phyloP scores from a whole-genome alignment of 2,329 filamentous ascomycete species.

The Venturiaceae sp. region DNA sequence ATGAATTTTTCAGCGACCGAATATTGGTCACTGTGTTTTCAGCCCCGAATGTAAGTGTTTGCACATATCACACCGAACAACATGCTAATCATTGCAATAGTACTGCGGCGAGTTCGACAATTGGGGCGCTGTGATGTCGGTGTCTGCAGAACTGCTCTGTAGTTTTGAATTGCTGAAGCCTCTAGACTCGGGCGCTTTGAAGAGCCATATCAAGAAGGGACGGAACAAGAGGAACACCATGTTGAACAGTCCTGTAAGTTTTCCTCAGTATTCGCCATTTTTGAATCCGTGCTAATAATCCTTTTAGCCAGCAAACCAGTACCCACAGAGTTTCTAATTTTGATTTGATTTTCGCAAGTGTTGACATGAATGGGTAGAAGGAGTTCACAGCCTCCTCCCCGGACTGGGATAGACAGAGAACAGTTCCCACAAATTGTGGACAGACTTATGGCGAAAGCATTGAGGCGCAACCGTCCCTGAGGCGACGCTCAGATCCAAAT shows the following conservation, averaged over 20 bases:
- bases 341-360: conserved; percentile 18
- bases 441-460: neutral
- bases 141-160: conserved; percentile 85
- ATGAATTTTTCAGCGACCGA: conserved; percentile 96
- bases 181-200: conserved; percentile 87
- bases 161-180: conserved; percentile 97
- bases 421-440: neutral
- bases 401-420: too few relatives aligned
- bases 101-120: conserved; percentile 99
- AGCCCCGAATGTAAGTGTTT: conserved; percentile 77
- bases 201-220: conserved; percentile 98
- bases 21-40: conserved; percentile 96
- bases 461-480: neutral
- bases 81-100: conserved; percentile 35
- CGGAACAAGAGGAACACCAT: conserved; percentile 90
- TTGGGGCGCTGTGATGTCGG: conserved; percentile 98
- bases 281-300: conserved; percentile 19
- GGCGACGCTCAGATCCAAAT: neutral
- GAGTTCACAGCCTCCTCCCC: too few relatives aligned
- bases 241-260: conserved; percentile 87
- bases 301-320: conserved; percentile 36
- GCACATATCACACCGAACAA: neutral
- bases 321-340: conserved; percentile 42
- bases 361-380: too few relatives aligned
- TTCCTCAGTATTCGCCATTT: conserved; percentile 6